Evolutionary conservation across 192 early-diverging fungal genomes (phyloP), one percentile per base, ranked within the genome.

Genomic region (Rhizoclosmatium globosum): DNA sequence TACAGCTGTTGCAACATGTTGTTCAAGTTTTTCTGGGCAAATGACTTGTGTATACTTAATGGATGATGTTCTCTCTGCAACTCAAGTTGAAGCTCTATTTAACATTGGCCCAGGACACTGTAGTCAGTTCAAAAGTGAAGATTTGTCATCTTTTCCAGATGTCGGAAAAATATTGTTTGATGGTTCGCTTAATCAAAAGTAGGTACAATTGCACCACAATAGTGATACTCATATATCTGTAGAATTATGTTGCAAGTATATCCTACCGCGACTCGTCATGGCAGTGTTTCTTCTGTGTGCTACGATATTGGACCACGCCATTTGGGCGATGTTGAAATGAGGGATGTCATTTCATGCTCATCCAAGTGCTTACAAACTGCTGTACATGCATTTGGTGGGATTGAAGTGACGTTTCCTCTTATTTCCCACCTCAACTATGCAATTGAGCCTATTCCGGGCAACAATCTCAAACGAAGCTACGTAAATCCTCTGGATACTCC

Each of bases 371-470:
- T 87, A 39, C 73, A 67, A 21, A 85, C 78, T 9, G 77, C 83
- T 4, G 45, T 88, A 9, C 82, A 86, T 72, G 83, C 85, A 6
- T 62, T 85, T 17, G 87, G 87, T 41, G 83, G 87, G 2, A 70
- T 88, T 46, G 80, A 81, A 44, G 79, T 88, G 46, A 47, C 86
- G 31, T 74, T 82, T 19, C 85, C 85, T 1, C 44, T 88, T 4
- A 50, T 86, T 19, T 70, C 73, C 2, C 85, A 86, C 47, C 56
- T 88, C 38, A 85, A 84, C 47, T 74, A 79, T 79, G 41, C 71
- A 31, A 68, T 65, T 38, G 75, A 70, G 39, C 9, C 62, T 15
- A 66, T 77, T 48, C 72, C 66, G 9, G 31, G 48, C n/a, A 41
- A 67, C 4, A 23, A n/a, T n/a, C 9, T 15, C 58, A 58, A 79